Evolutionary conservation across 116 monocot genomes (phyloP), one percentile per base, ranked within the genome.

Genomic region (Posidonia oceanica): DNA sequence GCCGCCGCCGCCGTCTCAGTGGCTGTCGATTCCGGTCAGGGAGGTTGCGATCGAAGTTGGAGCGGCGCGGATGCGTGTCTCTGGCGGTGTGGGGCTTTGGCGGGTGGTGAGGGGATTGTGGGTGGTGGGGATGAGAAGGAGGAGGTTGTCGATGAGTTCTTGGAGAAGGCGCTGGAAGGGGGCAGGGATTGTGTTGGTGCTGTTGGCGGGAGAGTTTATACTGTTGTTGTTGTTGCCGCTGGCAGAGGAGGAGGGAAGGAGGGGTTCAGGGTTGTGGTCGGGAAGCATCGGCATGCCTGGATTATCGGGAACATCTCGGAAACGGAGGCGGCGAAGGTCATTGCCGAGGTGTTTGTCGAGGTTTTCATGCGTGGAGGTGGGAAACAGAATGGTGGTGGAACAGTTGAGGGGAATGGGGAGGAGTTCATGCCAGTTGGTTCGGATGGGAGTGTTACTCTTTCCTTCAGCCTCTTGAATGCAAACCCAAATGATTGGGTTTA

Each of bases 221-320:
- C 87, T 64, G 80, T 89, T 12, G 77, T 90, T 40, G 83, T 90
- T 42, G 68, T 70, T 22, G 44, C n/a, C 39, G 42, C 29, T 38
- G 63, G 38, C 0, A 58, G 3, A 14, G 57, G 58, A 12, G 14
- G 61, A 15, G 83, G 69, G 38, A 40, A 44, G 14, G 83, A 78
- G 18, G 66, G 69, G 39, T 42, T 51, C 20, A 78, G 78, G 68
- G 74, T 82, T 38, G 89, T 97, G 29, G 82, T 97, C 39, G 97
- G 91, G 58, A 97, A 92, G 76, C 75, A 97, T 67, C 75, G 92
- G 64, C 89, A 97, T 79, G 97, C 87, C 54, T 97, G 97, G 97
- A 69, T 97, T 55, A 71, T 80, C 23, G 91, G 87, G 18, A 74
- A 52, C 48, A 23, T 77, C 17, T 63, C 68, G 62, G 88, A 84